Base-by-base conservation (phyloP, 2,329 filamentous ascomycete genomes). In the Cryphonectria naterciae region DNA sequence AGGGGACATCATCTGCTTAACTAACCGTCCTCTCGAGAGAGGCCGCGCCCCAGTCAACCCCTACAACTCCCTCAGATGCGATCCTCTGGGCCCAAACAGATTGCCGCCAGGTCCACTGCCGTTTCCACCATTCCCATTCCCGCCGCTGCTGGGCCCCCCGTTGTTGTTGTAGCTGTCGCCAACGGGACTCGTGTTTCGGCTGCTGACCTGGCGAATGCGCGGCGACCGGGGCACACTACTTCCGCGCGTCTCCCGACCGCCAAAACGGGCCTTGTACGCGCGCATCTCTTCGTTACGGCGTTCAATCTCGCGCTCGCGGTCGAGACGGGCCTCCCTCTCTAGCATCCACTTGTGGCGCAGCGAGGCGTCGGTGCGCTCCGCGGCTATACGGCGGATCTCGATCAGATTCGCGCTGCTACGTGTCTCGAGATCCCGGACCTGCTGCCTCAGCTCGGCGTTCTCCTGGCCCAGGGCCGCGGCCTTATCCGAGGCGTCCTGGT, bases 201-300 rank as follows among this genome's bases (percentile, higher is more conserved):
- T 73, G 46, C 66, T 67, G 32, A 73, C n/a, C 43, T 73, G 71
- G 22, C 71, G 67, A 41, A 85, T 80, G 8, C 86, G 83, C n/a
- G 88, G 88, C 75, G 87, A 89, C 32, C 86, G 85, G 65, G 87
- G 87, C 32, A 88, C 86, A 74, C 87, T 89, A 67, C 80, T 82
- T 75, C 86, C 84, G 49, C 88, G 80, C 4, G 88, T 89, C 77
- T 88, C 87, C 62, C 87, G 81, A 7, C 88, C 83, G 25, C 82
- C 83, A 72, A 71, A 73, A 11, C 71, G 71, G 28, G 82, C 86
- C 75, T 83, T 85, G 56, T 85, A 76, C 56, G 79, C 72, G 10
- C 81, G 81, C 37, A 88, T 76, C 76, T 89, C 87, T 22, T 88
- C 85, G 69, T 80, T 83, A 35, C 81, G 74, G 19, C 81, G 81